Evolutionary conservation across 129 eudicot species (phyloP).

Genomic region (Ambrosia artemisiifolia): DNA sequence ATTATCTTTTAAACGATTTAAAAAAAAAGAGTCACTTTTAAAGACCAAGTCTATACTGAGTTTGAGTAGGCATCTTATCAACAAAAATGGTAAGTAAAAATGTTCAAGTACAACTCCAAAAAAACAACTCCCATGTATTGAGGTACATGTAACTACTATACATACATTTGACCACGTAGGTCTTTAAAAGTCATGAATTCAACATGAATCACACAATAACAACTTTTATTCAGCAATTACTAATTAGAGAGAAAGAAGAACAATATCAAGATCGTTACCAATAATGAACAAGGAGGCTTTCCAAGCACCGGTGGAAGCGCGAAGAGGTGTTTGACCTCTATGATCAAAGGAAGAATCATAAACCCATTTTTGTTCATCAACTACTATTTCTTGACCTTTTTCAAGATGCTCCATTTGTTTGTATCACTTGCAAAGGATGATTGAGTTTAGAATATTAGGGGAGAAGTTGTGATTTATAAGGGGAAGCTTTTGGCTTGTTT

Average conservation of each 20-base stretch:
- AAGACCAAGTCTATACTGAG: not conserved
- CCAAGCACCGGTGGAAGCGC: slow-evolving; percentile 83
- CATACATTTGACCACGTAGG: not conserved
- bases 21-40: not conserved
- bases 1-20: not conserved
- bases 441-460: slow-evolving; percentile 7
- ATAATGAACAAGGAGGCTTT: slow-evolving; percentile 74
- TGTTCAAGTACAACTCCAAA: not conserved
- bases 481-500: slow-evolving; percentile 42
- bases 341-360: slow-evolving; percentile 73
- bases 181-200: not conserved
- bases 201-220: not conserved
- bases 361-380: slow-evolving; percentile 65
- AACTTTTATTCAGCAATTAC: too few relatives aligned
- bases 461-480: slow-evolving; percentile 27
- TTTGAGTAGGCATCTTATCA: too few relatives aligned
- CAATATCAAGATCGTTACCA: slow-evolving; percentile 25
- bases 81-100: not conserved
- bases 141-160: not conserved
- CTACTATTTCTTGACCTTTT: slow-evolving; percentile 30
- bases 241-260: not conserved
- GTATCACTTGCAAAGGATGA: slow-evolving; percentile 16
- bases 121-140: not conserved
- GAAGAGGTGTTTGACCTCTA: slow-evolving; percentile 65
- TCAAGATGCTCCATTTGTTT: slow-evolving; percentile 50